These are phyloP conservation scores for Phaeoacremonium minimum DNA, from an alignment of 2,329 filamentous ascomycete species.

Conservation along the genomic window DNA sequence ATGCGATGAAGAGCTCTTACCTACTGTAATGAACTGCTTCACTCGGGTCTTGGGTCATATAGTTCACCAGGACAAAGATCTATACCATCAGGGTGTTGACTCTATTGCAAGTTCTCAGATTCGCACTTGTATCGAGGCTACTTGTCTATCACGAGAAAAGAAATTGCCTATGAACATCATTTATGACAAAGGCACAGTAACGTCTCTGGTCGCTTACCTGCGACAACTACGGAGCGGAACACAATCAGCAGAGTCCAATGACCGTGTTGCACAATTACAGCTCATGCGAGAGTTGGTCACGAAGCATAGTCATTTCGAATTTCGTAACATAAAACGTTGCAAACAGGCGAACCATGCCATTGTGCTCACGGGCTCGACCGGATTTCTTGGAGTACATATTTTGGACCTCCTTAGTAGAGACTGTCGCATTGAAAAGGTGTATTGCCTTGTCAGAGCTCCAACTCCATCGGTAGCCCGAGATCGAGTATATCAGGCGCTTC, in stretches of 20 bases:
- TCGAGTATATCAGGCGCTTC: slow-evolving; percentile 28
- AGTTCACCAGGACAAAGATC: slow-evolving; percentile 35
- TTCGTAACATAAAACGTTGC: neutral
- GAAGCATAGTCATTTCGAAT: slow-evolving; percentile 17
- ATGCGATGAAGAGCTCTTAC: slow-evolving; percentile 26
- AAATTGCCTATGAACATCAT: slow-evolving; percentile 51
- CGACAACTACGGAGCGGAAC: slow-evolving; percentile 2
- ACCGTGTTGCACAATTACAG: slow-evolving; percentile 11
- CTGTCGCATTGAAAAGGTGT: slow-evolving; percentile 35
- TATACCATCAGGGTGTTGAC: slow-evolving; percentile 56
- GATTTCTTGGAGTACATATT: slow-evolving; percentile 42
- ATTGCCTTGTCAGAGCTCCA: slow-evolving; percentile 51
- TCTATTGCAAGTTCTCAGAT: slow-evolving; percentile 55
- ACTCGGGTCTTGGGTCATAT: slow-evolving; percentile 19
- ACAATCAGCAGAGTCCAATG: neutral
- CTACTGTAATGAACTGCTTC: slow-evolving; percentile 26
- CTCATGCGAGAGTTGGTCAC: slow-evolving; percentile 20
- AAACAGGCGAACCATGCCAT: slow-evolving; percentile 11
- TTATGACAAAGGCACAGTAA: slow-evolving; percentile 54
- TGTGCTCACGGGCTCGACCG: slow-evolving; percentile 20
- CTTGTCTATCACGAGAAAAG: slow-evolving; percentile 11
- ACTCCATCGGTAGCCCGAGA: slow-evolving; percentile 32
- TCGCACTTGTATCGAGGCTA: slow-evolving; percentile 25
- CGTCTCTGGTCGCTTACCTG: slow-evolving; percentile 18
- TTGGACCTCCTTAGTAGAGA: slow-evolving; percentile 35